Conservation (phyloP, 331 rosid species). For the Dryas integrifolia region DNA sequence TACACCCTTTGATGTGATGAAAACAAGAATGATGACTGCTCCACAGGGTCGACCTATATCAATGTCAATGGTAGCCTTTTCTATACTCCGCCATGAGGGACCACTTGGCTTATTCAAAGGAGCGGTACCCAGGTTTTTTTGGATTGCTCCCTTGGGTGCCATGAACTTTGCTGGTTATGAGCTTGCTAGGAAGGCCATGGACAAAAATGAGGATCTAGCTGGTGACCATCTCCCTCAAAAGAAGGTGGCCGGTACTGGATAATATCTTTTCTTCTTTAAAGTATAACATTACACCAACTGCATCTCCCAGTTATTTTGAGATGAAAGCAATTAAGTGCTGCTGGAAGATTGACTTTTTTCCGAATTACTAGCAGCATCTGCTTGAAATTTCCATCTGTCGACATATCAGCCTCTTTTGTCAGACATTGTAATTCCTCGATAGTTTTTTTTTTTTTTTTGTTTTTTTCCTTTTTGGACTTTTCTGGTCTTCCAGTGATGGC, state of each 20-base stretch:
- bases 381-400: constrained; percentile 38
- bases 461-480: constrained; percentile 28
- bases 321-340: constrained; percentile 28
- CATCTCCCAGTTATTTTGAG: constrained; percentile 8
- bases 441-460: constrained; percentile 3
- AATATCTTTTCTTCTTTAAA: background rate
- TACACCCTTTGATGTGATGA: constrained; percentile 97
- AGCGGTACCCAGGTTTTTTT: constrained; percentile 92
- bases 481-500: constrained; percentile 38
- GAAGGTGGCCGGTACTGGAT: constrained; percentile 49
- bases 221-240: constrained; percentile 40
- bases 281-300: background rate
- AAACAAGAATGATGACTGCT: constrained; percentile 98
- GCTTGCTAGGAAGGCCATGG: constrained; percentile 93
- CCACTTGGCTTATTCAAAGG: constrained; percentile 95
- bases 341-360: constrained; percentile 34
- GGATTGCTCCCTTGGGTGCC: constrained; percentile 99
- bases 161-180: constrained; percentile 99
- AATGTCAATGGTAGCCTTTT: constrained; percentile 66
- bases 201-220: constrained; percentile 55
- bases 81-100: constrained; percentile 80
- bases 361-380: constrained; percentile 36
- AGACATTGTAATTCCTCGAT: constrained; percentile 22
- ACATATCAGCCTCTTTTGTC: constrained; percentile 29
- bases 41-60: constrained; percentile 74